Evolutionary conservation across 192 early-diverging fungal species (phyloP).

Genomic region (Podila verticillata): DNA sequence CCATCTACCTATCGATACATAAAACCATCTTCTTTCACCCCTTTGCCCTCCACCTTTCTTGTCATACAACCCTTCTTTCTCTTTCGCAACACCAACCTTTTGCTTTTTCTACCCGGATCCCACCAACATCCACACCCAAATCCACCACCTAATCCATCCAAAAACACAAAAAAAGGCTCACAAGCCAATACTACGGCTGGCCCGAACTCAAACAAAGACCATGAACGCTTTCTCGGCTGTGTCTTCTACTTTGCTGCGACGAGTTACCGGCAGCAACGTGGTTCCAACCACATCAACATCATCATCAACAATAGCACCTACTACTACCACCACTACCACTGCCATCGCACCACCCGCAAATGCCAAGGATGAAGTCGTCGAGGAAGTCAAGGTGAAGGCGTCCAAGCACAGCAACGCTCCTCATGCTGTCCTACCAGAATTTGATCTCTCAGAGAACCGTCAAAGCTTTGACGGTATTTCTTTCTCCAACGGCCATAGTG

Average conservation of each 20-base stretch:
- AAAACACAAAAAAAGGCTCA: not conserved
- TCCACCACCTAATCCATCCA: not conserved
- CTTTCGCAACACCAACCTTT: not conserved
- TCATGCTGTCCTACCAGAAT: slow-evolving; percentile 35
- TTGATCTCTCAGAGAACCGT: not conserved
- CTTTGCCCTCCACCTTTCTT: not conserved
- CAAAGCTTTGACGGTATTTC: not conserved
- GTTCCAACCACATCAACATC: slow-evolving; percentile 5
- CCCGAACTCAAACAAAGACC: not conserved
- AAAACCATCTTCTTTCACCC: not conserved
- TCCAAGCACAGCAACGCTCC: slow-evolving; percentile 35
- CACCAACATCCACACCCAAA: not conserved
- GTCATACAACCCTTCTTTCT: not conserved
- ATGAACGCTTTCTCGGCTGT: slow-evolving; percentile 45
- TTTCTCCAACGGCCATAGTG: not conserved
- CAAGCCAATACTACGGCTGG: not conserved
- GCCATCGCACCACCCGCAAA: slow-evolving; percentile 14
- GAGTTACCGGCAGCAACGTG: slow-evolving; percentile 3
- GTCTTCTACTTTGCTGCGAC: slow-evolving; percentile 24
- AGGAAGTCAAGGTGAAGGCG: too few relatives aligned
- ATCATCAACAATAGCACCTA: slow-evolving; percentile 1
- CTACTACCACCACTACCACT: not conserved
- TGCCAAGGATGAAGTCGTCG: not conserved
- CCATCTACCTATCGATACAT: not conserved
- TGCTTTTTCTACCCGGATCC: slow-evolving; percentile 3